Evolutionary conservation across 1,139 yeast species (phyloP), one percentile per base, ranked within the genome.

Genomic region (Barnettozyma hawaiiensis): DNA sequence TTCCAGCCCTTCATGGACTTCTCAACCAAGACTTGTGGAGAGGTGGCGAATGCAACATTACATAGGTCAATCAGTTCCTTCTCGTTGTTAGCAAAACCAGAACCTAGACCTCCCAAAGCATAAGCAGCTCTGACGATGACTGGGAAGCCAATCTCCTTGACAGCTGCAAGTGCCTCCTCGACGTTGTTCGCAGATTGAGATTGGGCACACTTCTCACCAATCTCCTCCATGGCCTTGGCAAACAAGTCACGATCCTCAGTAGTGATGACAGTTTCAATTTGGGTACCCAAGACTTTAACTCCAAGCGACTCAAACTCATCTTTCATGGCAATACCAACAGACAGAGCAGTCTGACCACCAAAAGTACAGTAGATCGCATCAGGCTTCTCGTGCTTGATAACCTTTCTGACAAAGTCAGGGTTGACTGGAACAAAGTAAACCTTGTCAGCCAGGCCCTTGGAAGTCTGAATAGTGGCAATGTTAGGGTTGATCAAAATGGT

Each of bases 1-100:
- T 92, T 92, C 98, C 98, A 92, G 53, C 98, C 98, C 73, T 92
- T 92, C 96, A 92, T 85, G 42, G 97, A 87, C 66, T 80, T 80
- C 74, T 92, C 98, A 50, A 92, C 95, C 55, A 92, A 75, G 46
- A 92, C 94, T 70, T 92, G 98, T 22, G 98, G 97, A 43, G 96
- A 84, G 19, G 95, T 78, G 44, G 97, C 96, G 65, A 92, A 89
- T 1, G 98, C 96, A 64, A 85, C 82, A 63, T 81, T 78, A 72
- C 97, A 87, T 55, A 92, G 73, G 37, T 78, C 92, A 47, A 83
- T 73, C 61, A 92, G 78, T 69, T 92, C 94, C 55, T 76, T 67
- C 60, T 85, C 89, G 62, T 87, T 86, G 55, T 89, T 90, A 45
- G 98, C 98, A 62, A 92, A 92, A 55, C 98, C 98, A 41, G 97